phyloP scores from a whole-genome alignment of 257 asterid genomes.

The Penstemon barbatus region DNA sequence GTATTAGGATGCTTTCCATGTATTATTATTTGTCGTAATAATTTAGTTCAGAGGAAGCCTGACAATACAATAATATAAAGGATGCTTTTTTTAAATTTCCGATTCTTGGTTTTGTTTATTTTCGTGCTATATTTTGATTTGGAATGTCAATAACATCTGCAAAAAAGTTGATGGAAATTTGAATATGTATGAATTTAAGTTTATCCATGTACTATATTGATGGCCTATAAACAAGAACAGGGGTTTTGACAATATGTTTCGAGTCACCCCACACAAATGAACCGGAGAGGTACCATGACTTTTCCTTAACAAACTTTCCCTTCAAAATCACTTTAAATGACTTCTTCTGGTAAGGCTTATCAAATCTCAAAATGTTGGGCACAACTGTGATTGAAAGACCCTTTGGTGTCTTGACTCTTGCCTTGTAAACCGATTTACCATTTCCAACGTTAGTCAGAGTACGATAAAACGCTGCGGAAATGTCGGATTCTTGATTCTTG shows the following conservation, averaged over 20 bases:
- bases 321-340: constrained; percentile 55
- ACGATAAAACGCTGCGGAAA: constrained; percentile 59
- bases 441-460: constrained; percentile 58
- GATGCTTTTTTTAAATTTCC: too few species aligned
- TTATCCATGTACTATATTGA: background rate
- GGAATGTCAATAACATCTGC: too few species aligned
- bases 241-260: constrained; percentile 53
- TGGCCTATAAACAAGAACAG: constrained; percentile 53
- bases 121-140: background rate
- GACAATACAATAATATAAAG: too few species aligned
- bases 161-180: too few species aligned
- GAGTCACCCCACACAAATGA: constrained; percentile 33
- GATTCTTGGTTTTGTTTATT: background rate
- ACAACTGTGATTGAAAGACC: constrained; percentile 43
- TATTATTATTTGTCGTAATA: too few species aligned
- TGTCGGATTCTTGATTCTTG: constrained; percentile 7
- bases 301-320: constrained; percentile 33
- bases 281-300: constrained; percentile 36
- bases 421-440: constrained; percentile 44
- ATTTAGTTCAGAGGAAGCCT: too few species aligned
- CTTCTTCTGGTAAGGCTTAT: constrained; percentile 34
- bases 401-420: constrained; percentile 37
- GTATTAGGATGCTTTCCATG: too few species aligned
- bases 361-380: constrained; percentile 49
- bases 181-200: too few species aligned